These are phyloP conservation scores for Alternaria infectoria DNA, from an alignment of 2,329 filamentous ascomycete genomes.

Conservation along the genomic window DNA sequence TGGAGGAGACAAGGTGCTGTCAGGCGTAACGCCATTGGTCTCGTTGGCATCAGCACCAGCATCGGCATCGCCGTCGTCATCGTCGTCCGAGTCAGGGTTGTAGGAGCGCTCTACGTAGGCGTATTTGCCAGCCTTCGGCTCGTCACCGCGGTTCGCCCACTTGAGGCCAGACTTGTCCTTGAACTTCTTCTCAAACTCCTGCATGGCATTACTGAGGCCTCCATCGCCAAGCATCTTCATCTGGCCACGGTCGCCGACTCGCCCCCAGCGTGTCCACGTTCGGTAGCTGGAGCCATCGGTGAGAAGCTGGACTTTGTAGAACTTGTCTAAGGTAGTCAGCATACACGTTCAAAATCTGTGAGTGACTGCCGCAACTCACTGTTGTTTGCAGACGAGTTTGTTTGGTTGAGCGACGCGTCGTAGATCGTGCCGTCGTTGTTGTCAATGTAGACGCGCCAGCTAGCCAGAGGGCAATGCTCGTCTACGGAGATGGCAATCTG, in stretches of 20 bases:
- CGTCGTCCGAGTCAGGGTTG: constrained; percentile 66
- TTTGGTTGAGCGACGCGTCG: constrained; percentile 81
- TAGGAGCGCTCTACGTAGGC: constrained; percentile 83
- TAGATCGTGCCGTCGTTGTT: constrained; percentile 70
- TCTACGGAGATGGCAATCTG: constrained; percentile 56
- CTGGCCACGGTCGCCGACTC: constrained; percentile 67
- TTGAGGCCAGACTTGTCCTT: constrained; percentile 61
- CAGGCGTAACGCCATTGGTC: constrained; percentile 35
- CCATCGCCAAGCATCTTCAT: constrained; percentile 50
- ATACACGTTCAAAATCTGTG: not conserved
- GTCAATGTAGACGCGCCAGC: constrained; percentile 68
- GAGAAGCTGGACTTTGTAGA: constrained; percentile 70
- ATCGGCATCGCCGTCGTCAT: constrained; percentile 28
- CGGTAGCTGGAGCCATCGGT: constrained; percentile 50
- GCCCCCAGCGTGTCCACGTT: constrained; percentile 81
- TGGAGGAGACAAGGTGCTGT: constrained; percentile 63
- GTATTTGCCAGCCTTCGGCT: constrained; percentile 71
- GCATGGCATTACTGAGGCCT: constrained; percentile 49
- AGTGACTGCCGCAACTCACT: constrained; percentile 42
- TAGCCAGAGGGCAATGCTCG: constrained; percentile 46
- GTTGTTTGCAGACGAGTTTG: constrained; percentile 73
- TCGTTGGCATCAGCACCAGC: constrained; percentile 4
- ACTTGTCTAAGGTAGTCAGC: constrained; percentile 63
- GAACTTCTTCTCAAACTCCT: constrained; percentile 62
- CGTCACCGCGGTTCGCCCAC: constrained; percentile 58